Base-by-base conservation (phyloP, 352 stramenopile genomes). In the Thalassiosira hispida region DNA sequence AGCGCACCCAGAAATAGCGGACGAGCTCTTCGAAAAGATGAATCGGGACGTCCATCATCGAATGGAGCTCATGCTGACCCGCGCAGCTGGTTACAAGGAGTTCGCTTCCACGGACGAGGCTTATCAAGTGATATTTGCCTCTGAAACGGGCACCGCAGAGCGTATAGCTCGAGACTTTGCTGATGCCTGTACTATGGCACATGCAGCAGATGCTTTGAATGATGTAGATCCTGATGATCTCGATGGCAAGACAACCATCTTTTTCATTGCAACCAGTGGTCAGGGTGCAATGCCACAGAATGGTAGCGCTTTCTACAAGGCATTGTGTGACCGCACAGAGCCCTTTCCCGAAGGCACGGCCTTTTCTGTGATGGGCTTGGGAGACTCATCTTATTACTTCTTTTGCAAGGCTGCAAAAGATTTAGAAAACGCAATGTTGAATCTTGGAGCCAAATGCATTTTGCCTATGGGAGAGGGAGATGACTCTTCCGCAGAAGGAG, bases 11-110 rank as follows among this genome's bases (percentile, higher is more conserved):
- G 70, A 89, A 63, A 82, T 94, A 52, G 85, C 89, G 20, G 85
- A 89, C 47, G 83, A 89, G 20, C 62, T 94, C 8, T 90, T 89
- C 63, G 18, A 47, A 27, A 82, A 88, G 49, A 85, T 94, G 81
- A 91, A 96, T 38, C 76, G 91, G 60, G 92, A 97, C 73, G 92
- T 95, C 7, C 87, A 97, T 80, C 77, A 92, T 77, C 86, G 93
- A 62, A 92, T 96, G 46, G 92, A 96, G 47, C 83, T 94, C 14
- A 96, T 95, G 74, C 23, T 77, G 18, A 79, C 79, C 53, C 56
- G 79, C 12, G 84, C 84, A 63, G 67, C 74, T 65, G 84, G 79
- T 27, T 90, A 90, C 61, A 90, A 90, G 62, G 63, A 60, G 18
- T 89, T 89, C 75, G 67, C 68, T 20, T 63, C 77, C 16, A 73